Percentiles rank a stretch among this genome's conserved stretches.
Evolutionary conservation across 179 eudicot species (phyloP).

Genomic region (Carnegiea gigantea): DNA sequence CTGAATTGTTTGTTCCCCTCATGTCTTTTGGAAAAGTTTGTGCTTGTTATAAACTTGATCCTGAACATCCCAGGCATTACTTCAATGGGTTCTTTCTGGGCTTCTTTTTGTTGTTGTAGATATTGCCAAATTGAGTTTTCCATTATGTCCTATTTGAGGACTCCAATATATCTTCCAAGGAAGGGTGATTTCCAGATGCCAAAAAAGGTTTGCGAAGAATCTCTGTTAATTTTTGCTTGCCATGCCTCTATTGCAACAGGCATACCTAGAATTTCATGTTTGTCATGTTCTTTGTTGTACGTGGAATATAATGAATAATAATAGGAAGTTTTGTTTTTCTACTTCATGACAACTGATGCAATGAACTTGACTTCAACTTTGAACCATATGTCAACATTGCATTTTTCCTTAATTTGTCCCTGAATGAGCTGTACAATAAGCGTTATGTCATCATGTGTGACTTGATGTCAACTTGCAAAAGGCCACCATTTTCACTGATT

Average conservation of each 20-base stretch:
- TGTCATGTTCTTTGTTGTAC: conserved; percentile 12
- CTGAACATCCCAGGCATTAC: neutral
- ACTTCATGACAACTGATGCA: neutral
- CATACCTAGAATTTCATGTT: neutral
- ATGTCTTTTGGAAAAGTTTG: neutral
- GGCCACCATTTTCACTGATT: neutral
- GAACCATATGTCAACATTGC: neutral
- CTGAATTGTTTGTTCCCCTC: neutral
- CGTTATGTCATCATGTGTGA: no score
- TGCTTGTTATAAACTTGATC: neutral
- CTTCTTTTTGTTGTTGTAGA: neutral
- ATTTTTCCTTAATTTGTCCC: neutral
- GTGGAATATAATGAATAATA: neutral
- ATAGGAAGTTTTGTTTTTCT: neutral
- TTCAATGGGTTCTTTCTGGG: neutral
- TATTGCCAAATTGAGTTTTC: neutral
- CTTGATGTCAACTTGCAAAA: neutral
- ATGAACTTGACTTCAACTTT: neutral
- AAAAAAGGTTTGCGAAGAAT: conserved; percentile 48
- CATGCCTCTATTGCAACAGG: conserved; percentile 2
- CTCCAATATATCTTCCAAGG: conserved; percentile 69
- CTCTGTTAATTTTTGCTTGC: conserved; percentile 1
- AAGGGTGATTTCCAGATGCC: conserved; percentile 95
- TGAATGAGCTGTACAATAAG: neutral
- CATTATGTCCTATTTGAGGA: conserved; percentile 45